phyloP scores from a whole-genome alignment of 768 basidiomycete species.

The Brasilioporus rufonigricans region DNA sequence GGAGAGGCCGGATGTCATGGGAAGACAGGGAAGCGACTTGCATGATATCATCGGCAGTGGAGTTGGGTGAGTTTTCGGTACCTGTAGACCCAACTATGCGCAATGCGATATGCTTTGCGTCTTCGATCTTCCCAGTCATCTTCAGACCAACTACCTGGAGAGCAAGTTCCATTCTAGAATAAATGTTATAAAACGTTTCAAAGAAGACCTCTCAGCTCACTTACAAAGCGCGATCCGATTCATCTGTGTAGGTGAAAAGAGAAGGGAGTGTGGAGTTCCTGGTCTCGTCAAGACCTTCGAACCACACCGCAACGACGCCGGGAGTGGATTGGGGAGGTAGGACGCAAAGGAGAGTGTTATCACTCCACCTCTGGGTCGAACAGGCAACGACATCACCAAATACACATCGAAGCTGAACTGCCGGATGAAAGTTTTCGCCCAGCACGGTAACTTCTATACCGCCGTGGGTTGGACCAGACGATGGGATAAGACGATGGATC shows the following conservation, averaged over 20 bases:
- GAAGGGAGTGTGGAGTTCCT: conserved; percentile 53
- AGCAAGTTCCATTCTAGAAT: conserved; percentile 86
- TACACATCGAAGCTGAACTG: conserved; percentile 67
- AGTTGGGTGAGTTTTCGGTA: conserved; percentile 44
- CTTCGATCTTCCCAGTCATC: conserved; percentile 95
- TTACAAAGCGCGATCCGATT: conserved; percentile 84
- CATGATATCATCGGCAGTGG: conserved; percentile 46
- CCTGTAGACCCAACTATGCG: conserved; percentile 82
- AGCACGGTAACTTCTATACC: conserved; percentile 94
- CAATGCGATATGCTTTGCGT: conserved; percentile 90
- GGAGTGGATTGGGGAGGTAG: conserved; percentile 79
- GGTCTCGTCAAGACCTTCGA: conserved; percentile 69
- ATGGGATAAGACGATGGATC: conserved; percentile 84
- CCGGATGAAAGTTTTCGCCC: conserved; percentile 84
- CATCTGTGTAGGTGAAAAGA: conserved; percentile 88
- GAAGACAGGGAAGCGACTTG: conserved; percentile 46
- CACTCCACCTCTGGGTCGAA: conserved; percentile 88
- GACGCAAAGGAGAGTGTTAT: conserved; percentile 89
- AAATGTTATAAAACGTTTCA: conserved; percentile 11
- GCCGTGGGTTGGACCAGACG: conserved; percentile 82
- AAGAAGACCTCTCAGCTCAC: conserved; percentile 31
- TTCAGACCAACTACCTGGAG: conserved; percentile 93
- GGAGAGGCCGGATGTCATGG: conserved; percentile 54
- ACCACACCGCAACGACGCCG: conserved; percentile 88
- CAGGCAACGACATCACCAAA: conserved; percentile 84